phyloP scores from a whole-genome alignment of 129 eudicot genomes.

The Daucus carota region DNA sequence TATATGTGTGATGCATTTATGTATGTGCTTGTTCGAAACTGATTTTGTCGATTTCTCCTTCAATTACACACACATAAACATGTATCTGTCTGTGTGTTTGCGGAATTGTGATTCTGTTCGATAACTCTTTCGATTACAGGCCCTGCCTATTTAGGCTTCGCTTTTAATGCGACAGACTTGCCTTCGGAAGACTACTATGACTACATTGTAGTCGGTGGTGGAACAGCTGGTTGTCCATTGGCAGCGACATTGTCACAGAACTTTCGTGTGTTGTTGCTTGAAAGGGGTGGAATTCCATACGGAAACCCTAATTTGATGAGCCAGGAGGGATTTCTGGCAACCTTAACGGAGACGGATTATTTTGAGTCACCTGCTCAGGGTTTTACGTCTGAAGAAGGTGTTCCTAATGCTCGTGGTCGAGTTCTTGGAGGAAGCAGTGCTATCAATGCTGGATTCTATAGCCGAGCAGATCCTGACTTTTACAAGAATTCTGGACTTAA shows the following conservation, averaged over 20 bases:
- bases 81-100: background rate
- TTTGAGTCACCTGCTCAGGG: slow-evolving; percentile 63
- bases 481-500: slow-evolving; percentile 41
- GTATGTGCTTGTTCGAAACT: background rate
- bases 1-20: background rate
- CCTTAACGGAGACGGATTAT: slow-evolving; percentile 36
- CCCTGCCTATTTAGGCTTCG: slow-evolving; percentile 45
- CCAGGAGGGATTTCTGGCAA: slow-evolving; percentile 50
- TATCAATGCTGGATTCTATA: slow-evolving; percentile 78
- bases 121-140: slow-evolving; percentile 27
- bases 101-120: background rate
- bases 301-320: slow-evolving; percentile 59
- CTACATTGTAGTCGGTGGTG: slow-evolving; percentile 83
- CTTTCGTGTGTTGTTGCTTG: slow-evolving; percentile 52
- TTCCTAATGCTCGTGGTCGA: slow-evolving; percentile 76
- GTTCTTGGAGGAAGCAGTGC: slow-evolving; percentile 95
- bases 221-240: slow-evolving; percentile 83
- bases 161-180: slow-evolving; percentile 56
- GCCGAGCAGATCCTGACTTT: slow-evolving; percentile 68
- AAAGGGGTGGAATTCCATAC: slow-evolving; percentile 61
- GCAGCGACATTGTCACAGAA: slow-evolving; percentile 63
- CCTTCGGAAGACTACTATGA: slow-evolving; percentile 64
- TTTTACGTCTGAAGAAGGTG: slow-evolving; percentile 84
- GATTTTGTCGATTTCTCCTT: background rate
- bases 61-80: background rate